These are phyloP conservation scores for Spatholobus suberectus DNA, from an alignment of 306 rosid genomes.

Conservation along the genomic window DNA sequence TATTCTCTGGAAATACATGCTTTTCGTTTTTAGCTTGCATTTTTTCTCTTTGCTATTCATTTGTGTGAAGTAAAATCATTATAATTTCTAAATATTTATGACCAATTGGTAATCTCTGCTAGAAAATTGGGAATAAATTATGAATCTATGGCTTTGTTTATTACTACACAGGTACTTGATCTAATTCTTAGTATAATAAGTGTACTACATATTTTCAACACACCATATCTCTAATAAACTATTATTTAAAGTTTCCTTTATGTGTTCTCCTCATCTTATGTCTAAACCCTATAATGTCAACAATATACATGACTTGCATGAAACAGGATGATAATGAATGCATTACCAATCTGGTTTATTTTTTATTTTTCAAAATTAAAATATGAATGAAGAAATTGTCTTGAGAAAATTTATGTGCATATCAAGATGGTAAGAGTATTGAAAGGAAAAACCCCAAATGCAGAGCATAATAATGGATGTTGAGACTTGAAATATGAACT, in stretches of 20 bases:
- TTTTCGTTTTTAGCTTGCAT: neutral
- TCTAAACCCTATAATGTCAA: neutral
- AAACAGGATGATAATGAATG: neutral
- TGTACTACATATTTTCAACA: neutral
- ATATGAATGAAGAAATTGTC: neutral
- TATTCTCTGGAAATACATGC: conserved; percentile 3
- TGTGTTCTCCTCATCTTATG: neutral
- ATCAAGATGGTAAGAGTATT: neutral
- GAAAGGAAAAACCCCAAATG: neutral
- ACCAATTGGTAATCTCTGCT: neutral
- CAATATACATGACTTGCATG: neutral
- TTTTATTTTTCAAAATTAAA: neutral
- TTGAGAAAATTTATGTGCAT: neutral
- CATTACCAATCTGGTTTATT: neutral
- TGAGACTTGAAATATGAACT: neutral
- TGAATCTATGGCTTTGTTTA: conserved; percentile 1
- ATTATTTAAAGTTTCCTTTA: neutral
- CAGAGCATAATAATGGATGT: neutral
- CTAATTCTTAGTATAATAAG: neutral
- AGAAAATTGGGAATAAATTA: neutral
- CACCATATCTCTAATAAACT: neutral
- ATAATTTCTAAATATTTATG: neutral
- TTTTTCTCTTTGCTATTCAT: neutral
- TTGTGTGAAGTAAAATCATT: conserved; percentile 4
- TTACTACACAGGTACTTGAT: neutral